Evolutionary conservation across 2,329 filamentous ascomycete genomes (phyloP), one percentile per base, ranked within the genome.

Genomic region (Geosmithia morbida): DNA sequence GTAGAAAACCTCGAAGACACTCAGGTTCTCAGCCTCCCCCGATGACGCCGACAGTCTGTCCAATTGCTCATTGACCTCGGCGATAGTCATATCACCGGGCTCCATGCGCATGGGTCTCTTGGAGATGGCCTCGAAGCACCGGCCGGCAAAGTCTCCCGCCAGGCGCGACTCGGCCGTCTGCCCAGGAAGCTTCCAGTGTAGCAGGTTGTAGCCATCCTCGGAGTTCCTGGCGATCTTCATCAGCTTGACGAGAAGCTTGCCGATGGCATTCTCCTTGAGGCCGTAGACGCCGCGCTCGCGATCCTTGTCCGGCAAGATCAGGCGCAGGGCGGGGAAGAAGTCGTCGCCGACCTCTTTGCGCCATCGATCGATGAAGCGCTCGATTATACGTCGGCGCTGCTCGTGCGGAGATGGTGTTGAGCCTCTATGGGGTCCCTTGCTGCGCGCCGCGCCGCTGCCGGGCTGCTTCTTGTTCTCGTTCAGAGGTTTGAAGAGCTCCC

Each of bases 261-360:
- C 90, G 50, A 98, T 88, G 5, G 82, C 78, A 60, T 84, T 89
- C 67, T 98, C 92, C 60, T 97, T 97, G 41, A 98, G 70, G 1
- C 90, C 87, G 57, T 97, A 98, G 70, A 95, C 88, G 17, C 85
- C 84, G 44, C 92, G 79, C 57, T 97, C 88, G 40, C 88, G 79
- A 59, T 98, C 92, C 59, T 94, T 94, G 57, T 94, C 87, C 0
- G 90, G 89, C 3, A 96, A 72, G 49, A 97, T 95, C 44, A 98
- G 75, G 18, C 92, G 81, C 62, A 98, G 76, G 2, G 87, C 90
- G 0, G 92, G 92, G 59, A 92, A 97, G 56, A 98, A 86, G 62
- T 98, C 92, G 55, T 87, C 70, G 22, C 92, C 92, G 19, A 96
- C 89, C 51, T 95, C 82, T 48, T 79, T 79, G 40, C 89, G 79